Evolutionary conservation across 2,329 filamentous ascomycete species (phyloP).

Genomic region (Grosmannia huntii): DNA sequence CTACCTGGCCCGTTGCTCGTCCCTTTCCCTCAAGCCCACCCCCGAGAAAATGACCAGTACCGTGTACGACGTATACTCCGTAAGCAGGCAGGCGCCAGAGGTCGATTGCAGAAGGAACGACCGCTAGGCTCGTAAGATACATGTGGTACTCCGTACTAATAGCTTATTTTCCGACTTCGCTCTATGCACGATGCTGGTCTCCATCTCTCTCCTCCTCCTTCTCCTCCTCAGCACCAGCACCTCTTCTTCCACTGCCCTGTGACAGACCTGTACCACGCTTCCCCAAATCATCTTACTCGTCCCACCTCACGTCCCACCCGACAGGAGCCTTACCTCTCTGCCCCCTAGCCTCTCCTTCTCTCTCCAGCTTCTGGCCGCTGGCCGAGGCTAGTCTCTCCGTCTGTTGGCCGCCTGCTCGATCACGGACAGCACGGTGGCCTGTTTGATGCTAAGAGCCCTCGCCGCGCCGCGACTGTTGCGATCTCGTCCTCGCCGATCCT

Average conservation of each 20-base stretch:
- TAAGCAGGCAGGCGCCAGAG: background rate
- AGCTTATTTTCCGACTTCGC: background rate
- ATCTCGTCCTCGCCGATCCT: background rate
- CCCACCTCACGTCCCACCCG: slow-evolving; percentile 1
- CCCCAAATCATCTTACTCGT: slow-evolving; percentile 1
- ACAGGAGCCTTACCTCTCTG: background rate
- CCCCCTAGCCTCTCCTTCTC: background rate
- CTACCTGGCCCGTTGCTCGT: background rate
- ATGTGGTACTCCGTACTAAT: background rate
- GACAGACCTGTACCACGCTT: background rate
- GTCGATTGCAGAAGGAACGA: background rate
- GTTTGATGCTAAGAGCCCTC: background rate
- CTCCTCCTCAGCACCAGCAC: background rate
- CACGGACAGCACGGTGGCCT: background rate
- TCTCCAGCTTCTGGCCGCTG: background rate
- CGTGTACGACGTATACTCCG: background rate
- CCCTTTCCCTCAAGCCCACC: background rate
- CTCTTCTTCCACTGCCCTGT: background rate
- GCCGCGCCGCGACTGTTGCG: background rate
- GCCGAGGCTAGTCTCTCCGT: background rate
- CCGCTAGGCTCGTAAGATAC: background rate
- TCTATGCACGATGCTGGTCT: background rate
- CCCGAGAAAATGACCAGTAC: background rate
- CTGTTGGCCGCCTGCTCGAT: background rate
- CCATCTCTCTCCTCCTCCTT: background rate